Evolutionary conservation across 2,329 filamentous ascomycete genomes (phyloP), one percentile per base, ranked within the genome.

Genomic region (Mycosphaerella sp.): DNA sequence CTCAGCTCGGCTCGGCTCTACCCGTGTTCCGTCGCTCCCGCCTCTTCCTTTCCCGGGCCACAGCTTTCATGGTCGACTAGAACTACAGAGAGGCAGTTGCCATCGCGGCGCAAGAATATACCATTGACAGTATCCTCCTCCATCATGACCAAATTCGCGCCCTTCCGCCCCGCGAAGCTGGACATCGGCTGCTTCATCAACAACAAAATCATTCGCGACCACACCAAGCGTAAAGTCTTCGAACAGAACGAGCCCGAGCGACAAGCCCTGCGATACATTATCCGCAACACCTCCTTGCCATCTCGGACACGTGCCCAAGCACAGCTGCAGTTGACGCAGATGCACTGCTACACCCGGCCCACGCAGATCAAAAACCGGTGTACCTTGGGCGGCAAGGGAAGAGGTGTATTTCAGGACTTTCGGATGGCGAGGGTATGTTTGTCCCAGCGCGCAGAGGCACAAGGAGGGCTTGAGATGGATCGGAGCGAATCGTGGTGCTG

Each of bases 311-410:
- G 94, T 64, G 89, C 88, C 56, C 87, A 95, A 69, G 93, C 93
- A 37, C 91, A 97, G 75, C 81, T 98, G 50, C 85, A 97, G 73
- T 78, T 98, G 59, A 82, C 86, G 3, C 86, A 95, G 73, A 96
- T 97, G 91, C 90, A 96, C 75, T 84, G 82, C 76, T 97, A 97
- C 73, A 97, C 93, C 32, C 80, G 90, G 55, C 82, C 88, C 52
- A 95, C 91, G 44, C 90, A 96, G 76, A 90, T 98, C 70, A 84
- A 86, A 70, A 97, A 96, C 73, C 78, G 93, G 61, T 98, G 93
- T 75, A 85, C 95, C 47, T 80, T 91, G 68, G 89, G 89, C 59
- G 93, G 93, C n/a, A 89, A 88, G 69, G 85, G 85, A 14, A 80
- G 89, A 61, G 89, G 89, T 84, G 78, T 98, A n/a, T 78, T 97